phyloP scores from a whole-genome alignment of 768 basidiomycete genomes.

The Podaxis pistillaris region DNA sequence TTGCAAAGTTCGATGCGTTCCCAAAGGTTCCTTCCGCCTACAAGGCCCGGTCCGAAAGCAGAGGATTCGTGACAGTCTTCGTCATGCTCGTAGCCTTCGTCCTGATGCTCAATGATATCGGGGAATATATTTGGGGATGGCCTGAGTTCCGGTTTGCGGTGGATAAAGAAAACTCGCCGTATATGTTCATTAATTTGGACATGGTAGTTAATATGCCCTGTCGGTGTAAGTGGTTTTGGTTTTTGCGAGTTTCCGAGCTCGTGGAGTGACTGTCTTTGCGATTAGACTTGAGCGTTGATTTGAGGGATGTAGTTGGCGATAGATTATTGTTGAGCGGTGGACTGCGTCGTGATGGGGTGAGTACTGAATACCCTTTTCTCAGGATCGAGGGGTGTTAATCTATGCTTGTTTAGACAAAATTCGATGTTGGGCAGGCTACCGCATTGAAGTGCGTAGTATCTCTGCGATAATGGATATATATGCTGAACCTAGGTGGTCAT shows the following conservation, averaged over 20 bases:
- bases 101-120: slow-evolving; percentile 83
- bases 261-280: slow-evolving; percentile 11
- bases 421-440: slow-evolving; percentile 81
- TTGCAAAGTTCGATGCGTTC: slow-evolving; percentile 82
- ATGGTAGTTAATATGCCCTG: slow-evolving; percentile 93
- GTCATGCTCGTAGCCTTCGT: slow-evolving; percentile 65
- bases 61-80: slow-evolving; percentile 79
- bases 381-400: neutral
- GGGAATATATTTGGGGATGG: slow-evolving; percentile 93
- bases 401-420: slow-evolving; percentile 52
- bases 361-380: slow-evolving; percentile 21
- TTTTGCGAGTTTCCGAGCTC: neutral
- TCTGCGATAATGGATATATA: neutral
- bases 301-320: slow-evolving; percentile 94
- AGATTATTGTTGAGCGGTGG: slow-evolving; percentile 76
- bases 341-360: slow-evolving; percentile 82
- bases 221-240: slow-evolving; percentile 60
- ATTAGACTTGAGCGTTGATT: slow-evolving; percentile 80
- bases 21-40: slow-evolving; percentile 82
- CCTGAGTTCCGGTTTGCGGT: slow-evolving; percentile 88
- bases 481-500: slow-evolving; percentile 4
- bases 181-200: slow-evolving; percentile 87
- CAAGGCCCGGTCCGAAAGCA: slow-evolving; percentile 73
- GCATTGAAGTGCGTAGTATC: slow-evolving; percentile 48
- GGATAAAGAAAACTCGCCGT: slow-evolving; percentile 58